A percentile compares a stretch with the other conserved stretches of the same genome.
Evolutionary conservation across 805 yeast species (phyloP).

Genomic region (Teunomyces tritomae): DNA sequence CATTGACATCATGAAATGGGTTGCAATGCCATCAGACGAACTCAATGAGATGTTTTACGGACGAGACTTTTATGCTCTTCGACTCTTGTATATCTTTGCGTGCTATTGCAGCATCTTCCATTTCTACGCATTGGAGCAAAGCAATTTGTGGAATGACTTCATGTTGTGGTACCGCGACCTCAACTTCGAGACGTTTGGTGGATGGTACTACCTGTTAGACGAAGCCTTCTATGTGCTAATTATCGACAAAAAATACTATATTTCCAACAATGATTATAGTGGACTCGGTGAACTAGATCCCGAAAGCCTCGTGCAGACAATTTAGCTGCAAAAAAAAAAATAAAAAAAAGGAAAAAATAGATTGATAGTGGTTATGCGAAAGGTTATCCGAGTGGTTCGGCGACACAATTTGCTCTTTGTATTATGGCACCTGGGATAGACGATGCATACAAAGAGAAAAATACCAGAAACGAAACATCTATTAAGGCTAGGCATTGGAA

Average conservation of each 20-base stretch:
- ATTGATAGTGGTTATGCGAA: neutral
- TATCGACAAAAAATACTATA: neutral
- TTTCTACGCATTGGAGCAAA: conserved; percentile 12
- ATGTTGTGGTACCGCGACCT: conserved; percentile 18
- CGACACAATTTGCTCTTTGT: no score
- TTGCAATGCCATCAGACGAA: conserved; percentile 14
- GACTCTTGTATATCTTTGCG: conserved; percentile 21
- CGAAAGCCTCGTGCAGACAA: neutral
- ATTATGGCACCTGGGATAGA: no score
- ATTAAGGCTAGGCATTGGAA: neutral
- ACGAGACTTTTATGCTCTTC: conserved; percentile 22
- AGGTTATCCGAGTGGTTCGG: neutral
- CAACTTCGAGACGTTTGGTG: conserved; percentile 10
- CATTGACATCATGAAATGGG: conserved; percentile 30
- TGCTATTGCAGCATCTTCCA: conserved; percentile 19
- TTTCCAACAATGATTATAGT: neutral
- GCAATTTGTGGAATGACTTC: conserved; percentile 32
- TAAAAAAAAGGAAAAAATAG: neutral
- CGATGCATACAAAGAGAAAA: no score
- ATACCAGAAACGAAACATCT: no score
- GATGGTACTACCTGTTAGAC: conserved; percentile 14
- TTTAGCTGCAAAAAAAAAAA: neutral
- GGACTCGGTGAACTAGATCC: neutral
- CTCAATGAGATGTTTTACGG: conserved; percentile 17
- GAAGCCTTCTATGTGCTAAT: conserved; percentile 7